Conservation (phyloP, 1,284 basidiomycete species). For the Ustilago nuda region DNA sequence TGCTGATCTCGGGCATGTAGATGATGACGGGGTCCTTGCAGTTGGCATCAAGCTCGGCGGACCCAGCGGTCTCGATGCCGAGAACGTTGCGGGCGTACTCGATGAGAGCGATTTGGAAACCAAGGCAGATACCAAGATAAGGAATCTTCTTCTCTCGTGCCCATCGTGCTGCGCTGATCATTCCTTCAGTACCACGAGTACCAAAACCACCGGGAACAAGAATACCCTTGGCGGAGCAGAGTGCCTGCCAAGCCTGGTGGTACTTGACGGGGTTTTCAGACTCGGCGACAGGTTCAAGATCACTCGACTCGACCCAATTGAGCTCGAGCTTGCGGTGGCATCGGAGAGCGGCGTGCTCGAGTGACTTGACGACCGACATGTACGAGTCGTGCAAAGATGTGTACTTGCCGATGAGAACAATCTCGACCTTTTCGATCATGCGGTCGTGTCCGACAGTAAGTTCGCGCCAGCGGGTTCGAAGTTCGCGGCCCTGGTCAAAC, state of each 20-base stretch:
- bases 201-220: slow-evolving; percentile 89
- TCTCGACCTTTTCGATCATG: slow-evolving; percentile 87
- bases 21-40: slow-evolving; percentile 81
- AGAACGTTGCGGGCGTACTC: slow-evolving; percentile 93
- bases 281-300: slow-evolving; percentile 86
- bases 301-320: slow-evolving; percentile 92
- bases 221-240: slow-evolving; percentile 80
- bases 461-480: slow-evolving; percentile 83
- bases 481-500: slow-evolving; percentile 76
- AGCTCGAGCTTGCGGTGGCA: slow-evolving; percentile 78
- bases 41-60: slow-evolving; percentile 80
- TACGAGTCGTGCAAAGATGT: slow-evolving; percentile 97
- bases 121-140: slow-evolving; percentile 95
- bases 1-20: slow-evolving; percentile 99
- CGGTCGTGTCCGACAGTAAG: slow-evolving; percentile 89
- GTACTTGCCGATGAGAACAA: slow-evolving; percentile 97
- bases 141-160: slow-evolving; percentile 94
- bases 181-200: slow-evolving; percentile 91
- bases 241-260: slow-evolving; percentile 93
- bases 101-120: slow-evolving; percentile 96
- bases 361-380: slow-evolving; percentile 96
- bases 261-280: slow-evolving; percentile 85
- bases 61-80: slow-evolving; percentile 85
- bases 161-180: slow-evolving; percentile 97
- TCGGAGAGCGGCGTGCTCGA: slow-evolving; percentile 95